Conservation (phyloP, 345 rosid species). For the Acer saccharum region DNA sequence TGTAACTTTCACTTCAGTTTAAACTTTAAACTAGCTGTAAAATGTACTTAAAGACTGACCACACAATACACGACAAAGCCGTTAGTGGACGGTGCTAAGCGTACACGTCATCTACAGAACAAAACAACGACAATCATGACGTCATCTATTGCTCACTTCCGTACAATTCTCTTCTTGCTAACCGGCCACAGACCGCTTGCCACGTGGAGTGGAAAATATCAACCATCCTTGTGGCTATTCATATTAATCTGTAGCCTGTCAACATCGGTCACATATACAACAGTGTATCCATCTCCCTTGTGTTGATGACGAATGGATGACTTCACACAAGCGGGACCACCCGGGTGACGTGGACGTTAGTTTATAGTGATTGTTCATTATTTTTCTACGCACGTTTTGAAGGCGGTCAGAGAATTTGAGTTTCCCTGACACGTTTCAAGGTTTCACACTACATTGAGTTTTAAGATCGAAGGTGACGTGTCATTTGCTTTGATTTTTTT, state of each 20-base stretch:
- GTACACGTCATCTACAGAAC: slow-evolving; percentile 26
- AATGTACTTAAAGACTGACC: too few species aligned
- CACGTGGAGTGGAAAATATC: slow-evolving; percentile 22
- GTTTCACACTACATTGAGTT: background rate
- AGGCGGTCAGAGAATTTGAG: slow-evolving; percentile 3
- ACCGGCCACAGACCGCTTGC: background rate
- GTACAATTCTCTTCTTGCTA: background rate
- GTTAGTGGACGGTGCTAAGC: slow-evolving; percentile 25
- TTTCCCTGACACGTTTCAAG: background rate
- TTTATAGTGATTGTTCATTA: background rate
- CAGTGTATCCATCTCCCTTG: background rate
- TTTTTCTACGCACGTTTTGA: background rate
- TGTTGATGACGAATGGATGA: background rate
- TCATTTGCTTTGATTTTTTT: background rate
- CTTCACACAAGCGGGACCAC: background rate
- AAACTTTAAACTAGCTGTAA: too few species aligned
- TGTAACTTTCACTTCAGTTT: background rate
- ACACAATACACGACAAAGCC: slow-evolving; percentile 11
- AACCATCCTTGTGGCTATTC: slow-evolving; percentile 15
- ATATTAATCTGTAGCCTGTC: background rate
- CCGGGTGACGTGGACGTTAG: slow-evolving; percentile 5
- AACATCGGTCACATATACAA: slow-evolving; percentile 10
- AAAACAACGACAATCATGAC: background rate
- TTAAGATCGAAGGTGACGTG: background rate
- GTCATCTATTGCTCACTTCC: background rate